A percentile compares a stretch with the other conserved stretches of the same genome.
phyloP scores from a whole-genome alignment of 257 asterid species.

The Anisodus acutangulus region DNA sequence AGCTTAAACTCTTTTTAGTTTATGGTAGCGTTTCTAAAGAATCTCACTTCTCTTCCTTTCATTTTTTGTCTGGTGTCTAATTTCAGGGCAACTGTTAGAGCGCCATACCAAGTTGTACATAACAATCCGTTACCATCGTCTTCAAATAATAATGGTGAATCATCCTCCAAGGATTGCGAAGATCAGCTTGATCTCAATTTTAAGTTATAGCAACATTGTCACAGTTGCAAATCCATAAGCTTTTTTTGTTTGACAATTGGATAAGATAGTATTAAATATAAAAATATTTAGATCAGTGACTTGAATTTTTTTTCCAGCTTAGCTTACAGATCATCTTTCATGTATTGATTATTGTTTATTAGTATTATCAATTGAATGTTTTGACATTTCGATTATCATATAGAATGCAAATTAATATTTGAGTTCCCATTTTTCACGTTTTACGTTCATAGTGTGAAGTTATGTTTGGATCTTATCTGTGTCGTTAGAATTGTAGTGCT shows the following conservation, averaged over 20 bases:
- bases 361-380: neutral
- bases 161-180: conserved; percentile 31
- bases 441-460: neutral
- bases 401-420: neutral
- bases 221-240: neutral
- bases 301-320: neutral
- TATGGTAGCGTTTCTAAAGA: neutral
- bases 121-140: conserved; percentile 36
- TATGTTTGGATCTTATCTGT: neutral
- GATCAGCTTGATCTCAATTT: conserved; percentile 70
- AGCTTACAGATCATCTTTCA: neutral
- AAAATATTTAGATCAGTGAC: neutral
- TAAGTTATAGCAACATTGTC: conserved; percentile 45
- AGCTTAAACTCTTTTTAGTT: neutral
- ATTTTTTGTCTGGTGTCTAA: neutral
- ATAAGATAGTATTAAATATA: conserved; percentile 4
- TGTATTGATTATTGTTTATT: neutral
- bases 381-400: neutral
- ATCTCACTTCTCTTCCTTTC: neutral
- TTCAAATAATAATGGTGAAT: conserved; percentile 26
- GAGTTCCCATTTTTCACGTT: neutral
- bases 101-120: conserved; percentile 57
- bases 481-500: neutral
- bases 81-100: conserved; percentile 63
- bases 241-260: neutral